Evolutionary conservation across 352 stramenopile genomes (phyloP).

Genomic region (Pythium aphanidermatum): DNA sequence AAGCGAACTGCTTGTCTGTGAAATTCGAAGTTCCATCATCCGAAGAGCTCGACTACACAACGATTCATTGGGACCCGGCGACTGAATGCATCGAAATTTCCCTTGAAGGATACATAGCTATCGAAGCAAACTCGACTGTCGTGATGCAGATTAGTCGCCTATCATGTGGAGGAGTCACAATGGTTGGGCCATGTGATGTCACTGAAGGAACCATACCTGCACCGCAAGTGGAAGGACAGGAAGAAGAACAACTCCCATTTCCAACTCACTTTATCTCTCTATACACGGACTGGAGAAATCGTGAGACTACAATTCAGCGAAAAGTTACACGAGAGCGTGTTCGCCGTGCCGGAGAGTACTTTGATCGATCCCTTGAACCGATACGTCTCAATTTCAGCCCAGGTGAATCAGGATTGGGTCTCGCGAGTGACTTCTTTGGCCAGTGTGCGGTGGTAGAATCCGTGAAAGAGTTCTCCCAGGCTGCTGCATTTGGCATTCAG

Average conservation of each 20-base stretch:
- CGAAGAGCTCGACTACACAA: conserved; percentile 27
- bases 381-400: conserved; percentile 24
- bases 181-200: conserved; percentile 43
- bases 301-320: conserved; percentile 21
- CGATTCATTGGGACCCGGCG: conserved; percentile 22
- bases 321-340: conserved; percentile 25
- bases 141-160: conserved; percentile 31
- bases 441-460: conserved; percentile 41
- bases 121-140: conserved; percentile 27
- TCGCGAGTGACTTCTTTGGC: conserved; percentile 50
- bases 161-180: conserved; percentile 16
- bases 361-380: conserved; percentile 31
- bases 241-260: neutral
- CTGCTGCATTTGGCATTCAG: conserved; percentile 9
- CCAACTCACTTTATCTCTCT: conserved; percentile 24
- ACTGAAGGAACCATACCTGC: conserved; percentile 5
- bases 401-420: conserved; percentile 32
- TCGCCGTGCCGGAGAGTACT: conserved; percentile 18
- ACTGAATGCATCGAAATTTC: conserved; percentile 23
- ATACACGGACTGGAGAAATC: conserved; percentile 32
- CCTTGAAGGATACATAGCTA: conserved; percentile 26
- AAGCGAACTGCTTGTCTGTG: conserved; percentile 18
- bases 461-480: conserved; percentile 26
- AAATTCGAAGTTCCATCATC: conserved; percentile 27
- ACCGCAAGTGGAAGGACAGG: conserved; percentile 1